A percentile compares a stretch with the other conserved stretches of the same genome.
Conservation (phyloP, 768 basidiomycete genomes). For the Lactarius sp. region DNA sequence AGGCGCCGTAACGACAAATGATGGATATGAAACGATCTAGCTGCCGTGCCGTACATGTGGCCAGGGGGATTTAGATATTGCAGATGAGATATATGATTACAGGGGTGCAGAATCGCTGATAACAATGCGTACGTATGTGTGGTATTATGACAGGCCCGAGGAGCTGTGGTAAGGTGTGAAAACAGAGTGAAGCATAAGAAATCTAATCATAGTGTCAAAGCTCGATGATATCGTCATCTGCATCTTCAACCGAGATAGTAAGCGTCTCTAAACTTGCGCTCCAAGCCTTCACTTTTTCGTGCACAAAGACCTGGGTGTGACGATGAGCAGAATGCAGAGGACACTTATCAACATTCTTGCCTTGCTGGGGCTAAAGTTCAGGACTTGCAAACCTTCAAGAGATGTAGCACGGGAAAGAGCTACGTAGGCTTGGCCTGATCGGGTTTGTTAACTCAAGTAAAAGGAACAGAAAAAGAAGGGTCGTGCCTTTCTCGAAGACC, state of each 20-base stretch:
- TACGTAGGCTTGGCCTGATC: constrained; percentile 81
- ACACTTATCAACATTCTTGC: constrained; percentile 35
- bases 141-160: background rate
- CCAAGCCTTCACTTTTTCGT: constrained; percentile 59
- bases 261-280: constrained; percentile 61
- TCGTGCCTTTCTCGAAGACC: constrained; percentile 85
- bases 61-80: background rate
- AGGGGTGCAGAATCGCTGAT: background rate
- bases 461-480: background rate
- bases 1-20: background rate
- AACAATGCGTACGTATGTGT: background rate
- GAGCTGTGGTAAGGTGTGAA: background rate
- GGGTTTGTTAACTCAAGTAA: background rate
- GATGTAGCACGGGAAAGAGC: constrained; percentile 86
- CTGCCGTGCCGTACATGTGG: background rate
- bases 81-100: background rate
- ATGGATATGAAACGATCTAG: background rate
- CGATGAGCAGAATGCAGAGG: background rate
- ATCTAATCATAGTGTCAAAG: background rate
- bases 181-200: background rate
- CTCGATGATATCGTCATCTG: constrained; percentile 11
- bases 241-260: constrained; percentile 9
- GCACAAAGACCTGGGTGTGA: constrained; percentile 21
- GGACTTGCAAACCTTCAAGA: constrained; percentile 78
- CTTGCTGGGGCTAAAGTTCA: constrained; percentile 72